These are phyloP conservation scores for Yamadazyma philogaea DNA, from an alignment of 805 yeast species.

Conservation along the genomic window DNA sequence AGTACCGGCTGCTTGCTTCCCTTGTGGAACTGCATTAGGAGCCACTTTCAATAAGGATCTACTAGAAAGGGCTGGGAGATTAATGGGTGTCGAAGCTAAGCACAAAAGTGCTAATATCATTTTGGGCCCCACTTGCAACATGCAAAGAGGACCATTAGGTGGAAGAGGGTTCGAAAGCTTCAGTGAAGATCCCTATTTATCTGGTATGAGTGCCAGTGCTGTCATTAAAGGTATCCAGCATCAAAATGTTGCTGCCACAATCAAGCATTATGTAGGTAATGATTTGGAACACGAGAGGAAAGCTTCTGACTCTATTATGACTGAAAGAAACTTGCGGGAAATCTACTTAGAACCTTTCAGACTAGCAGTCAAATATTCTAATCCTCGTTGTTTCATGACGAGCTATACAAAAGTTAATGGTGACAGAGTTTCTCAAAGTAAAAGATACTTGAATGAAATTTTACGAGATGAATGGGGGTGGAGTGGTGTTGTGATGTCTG, in stretches of 20 bases:
- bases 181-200: slow-evolving; percentile 56
- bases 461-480: slow-evolving; percentile 57
- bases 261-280: slow-evolving; percentile 63
- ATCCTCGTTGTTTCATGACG: slow-evolving; percentile 59
- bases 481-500: slow-evolving; percentile 57
- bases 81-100: slow-evolving; percentile 54
- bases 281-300: slow-evolving; percentile 59
- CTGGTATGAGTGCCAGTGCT: slow-evolving; percentile 45
- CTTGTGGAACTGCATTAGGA: slow-evolving; percentile 60
- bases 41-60: slow-evolving; percentile 54
- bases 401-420: slow-evolving; percentile 64
- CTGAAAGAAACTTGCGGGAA: slow-evolving; percentile 63
- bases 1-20: slow-evolving; percentile 56
- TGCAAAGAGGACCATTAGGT: slow-evolving; percentile 58
- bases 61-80: slow-evolving; percentile 45
- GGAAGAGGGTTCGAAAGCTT: slow-evolving; percentile 64
- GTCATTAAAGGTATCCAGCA: slow-evolving; percentile 55
- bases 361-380: slow-evolving; percentile 49
- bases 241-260: slow-evolving; percentile 49
- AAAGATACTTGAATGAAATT: slow-evolving; percentile 41
- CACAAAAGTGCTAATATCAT: slow-evolving; percentile 47
- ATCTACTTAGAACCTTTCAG: slow-evolving; percentile 63
- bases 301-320: slow-evolving; percentile 45
- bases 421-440: slow-evolving; percentile 49
- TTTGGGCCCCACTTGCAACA: slow-evolving; percentile 45